These are phyloP conservation scores for Candida gorgasii DNA, from an alignment of 805 yeast genomes.

Conservation along the genomic window DNA sequence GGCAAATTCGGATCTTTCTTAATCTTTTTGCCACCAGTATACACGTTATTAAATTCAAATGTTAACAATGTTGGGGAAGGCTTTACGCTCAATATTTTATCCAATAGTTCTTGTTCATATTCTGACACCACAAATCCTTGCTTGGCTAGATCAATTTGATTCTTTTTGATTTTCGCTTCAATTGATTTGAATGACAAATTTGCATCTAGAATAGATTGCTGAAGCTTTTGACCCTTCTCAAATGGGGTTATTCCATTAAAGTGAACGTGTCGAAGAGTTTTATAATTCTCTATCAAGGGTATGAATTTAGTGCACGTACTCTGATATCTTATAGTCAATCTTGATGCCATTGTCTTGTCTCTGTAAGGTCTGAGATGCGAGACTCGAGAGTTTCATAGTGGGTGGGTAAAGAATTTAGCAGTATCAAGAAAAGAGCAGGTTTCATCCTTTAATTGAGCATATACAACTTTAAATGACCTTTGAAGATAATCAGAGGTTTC, in stretches of 20 bases:
- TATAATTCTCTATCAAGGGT: constrained; percentile 34
- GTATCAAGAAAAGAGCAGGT: too few species aligned
- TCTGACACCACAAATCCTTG: constrained; percentile 46
- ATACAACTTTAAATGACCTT: too few species aligned
- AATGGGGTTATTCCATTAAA: constrained; percentile 43
- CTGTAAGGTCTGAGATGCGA: too few species aligned
- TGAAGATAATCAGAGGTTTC: background rate
- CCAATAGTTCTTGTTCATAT: constrained; percentile 47
- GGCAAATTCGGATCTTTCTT: constrained; percentile 46
- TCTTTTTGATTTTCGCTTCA: constrained; percentile 47
- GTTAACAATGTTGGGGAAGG: constrained; percentile 73
- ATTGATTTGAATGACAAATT: constrained; percentile 58
- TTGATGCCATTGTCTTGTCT: too few species aligned
- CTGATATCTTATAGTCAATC: background rate
- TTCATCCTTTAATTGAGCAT: too few species aligned
- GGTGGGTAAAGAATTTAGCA: too few species aligned
- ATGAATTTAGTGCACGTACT: constrained; percentile 26
- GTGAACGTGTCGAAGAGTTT: constrained; percentile 41
- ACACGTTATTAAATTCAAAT: constrained; percentile 82
- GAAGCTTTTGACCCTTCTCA: constrained; percentile 54
- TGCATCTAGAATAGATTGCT: constrained; percentile 55
- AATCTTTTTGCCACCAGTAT: constrained; percentile 90
- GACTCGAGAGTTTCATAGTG: too few species aligned
- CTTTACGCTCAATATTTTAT: constrained; percentile 38
- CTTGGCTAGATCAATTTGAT: constrained; percentile 35